phyloP scores from a whole-genome alignment of 108 stramenopile species.

The Epithemia pelagica region DNA sequence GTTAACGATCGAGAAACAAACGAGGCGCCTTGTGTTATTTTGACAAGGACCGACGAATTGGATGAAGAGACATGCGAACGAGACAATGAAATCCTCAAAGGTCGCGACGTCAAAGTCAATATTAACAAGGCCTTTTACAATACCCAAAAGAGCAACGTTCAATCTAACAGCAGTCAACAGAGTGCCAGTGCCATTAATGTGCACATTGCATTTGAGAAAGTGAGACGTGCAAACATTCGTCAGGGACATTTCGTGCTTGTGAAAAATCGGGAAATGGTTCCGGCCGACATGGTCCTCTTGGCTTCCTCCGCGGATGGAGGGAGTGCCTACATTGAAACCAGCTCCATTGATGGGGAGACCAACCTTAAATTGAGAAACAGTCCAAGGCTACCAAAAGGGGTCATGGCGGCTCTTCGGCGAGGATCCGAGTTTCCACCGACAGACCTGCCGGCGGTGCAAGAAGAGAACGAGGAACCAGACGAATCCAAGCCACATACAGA shows the following conservation, averaged over 20 bases:
- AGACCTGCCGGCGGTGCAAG: background rate
- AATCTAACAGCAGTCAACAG: background rate
- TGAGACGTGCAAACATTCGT: conserved; percentile 64
- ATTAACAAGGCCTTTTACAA: conserved; percentile 19
- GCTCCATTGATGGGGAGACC: conserved; percentile 96
- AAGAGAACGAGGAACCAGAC: background rate
- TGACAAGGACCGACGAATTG: conserved; percentile 45
- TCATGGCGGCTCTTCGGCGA: conserved; percentile 13
- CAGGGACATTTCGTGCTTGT: conserved; percentile 90
- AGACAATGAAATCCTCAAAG: conserved; percentile 25
- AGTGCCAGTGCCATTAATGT: conserved; percentile 1
- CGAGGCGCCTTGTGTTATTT: conserved; percentile 52
- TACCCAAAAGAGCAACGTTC: background rate
- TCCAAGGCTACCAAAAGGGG: conserved; percentile 48
- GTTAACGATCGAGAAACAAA: conserved; percentile 82
- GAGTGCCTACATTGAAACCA: conserved; percentile 90
- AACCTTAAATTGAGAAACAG: conserved; percentile 88
- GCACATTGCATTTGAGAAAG: conserved; percentile 59
- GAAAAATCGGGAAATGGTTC: conserved; percentile 88
- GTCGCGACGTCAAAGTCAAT: conserved; percentile 46
- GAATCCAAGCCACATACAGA: conserved; percentile 22
- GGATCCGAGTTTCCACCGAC: background rate
- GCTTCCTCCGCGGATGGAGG: conserved; percentile 75
- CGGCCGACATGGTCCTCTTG: conserved; percentile 90
- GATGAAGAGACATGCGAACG: conserved; percentile 38